Conservation (phyloP, 148 eudicot genomes). For the Amaranthus cruentus region DNA sequence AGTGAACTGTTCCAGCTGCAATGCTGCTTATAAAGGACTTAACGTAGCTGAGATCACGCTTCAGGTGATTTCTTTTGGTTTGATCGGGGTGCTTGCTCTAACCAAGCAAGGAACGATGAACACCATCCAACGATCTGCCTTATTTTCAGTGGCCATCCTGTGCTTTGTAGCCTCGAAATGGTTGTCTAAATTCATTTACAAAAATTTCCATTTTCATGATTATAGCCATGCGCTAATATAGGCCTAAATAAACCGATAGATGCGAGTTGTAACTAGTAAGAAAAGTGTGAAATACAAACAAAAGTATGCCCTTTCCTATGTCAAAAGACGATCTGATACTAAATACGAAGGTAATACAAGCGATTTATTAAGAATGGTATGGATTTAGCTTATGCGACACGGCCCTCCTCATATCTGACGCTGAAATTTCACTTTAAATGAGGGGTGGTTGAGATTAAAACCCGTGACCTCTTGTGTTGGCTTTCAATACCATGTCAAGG, state of each 20-base stretch:
- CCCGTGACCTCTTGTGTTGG: too few relatives aligned
- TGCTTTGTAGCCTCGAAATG: slow-evolving; percentile 54
- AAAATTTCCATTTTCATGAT: slow-evolving; percentile 75
- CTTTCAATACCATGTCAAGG: too few relatives aligned
- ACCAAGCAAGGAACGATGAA: slow-evolving; percentile 44
- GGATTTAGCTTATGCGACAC: too few relatives aligned
- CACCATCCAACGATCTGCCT: slow-evolving; percentile 25
- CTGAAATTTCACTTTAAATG: too few relatives aligned
- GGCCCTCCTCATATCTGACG: too few relatives aligned
- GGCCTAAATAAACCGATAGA: background rate
- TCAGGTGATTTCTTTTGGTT: slow-evolving; percentile 46
- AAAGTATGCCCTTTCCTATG: too few relatives aligned
- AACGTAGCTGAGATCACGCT: slow-evolving; percentile 41
- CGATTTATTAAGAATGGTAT: too few relatives aligned
- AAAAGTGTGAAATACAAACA: background rate
- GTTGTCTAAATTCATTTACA: slow-evolving; percentile 68
- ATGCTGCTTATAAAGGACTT: slow-evolving; percentile 52
- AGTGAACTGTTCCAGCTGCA: slow-evolving; percentile 72
- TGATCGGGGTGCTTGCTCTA: slow-evolving; percentile 51
- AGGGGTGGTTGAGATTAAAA: too few relatives aligned
- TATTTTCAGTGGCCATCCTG: slow-evolving; percentile 17
- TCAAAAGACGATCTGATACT: too few relatives aligned
- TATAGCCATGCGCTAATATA: slow-evolving; percentile 57
- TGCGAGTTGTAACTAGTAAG: background rate
- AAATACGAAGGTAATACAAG: too few relatives aligned